Conservation (phyloP, 1,284 basidiomycete species). For the Irpex rosettiformis region DNA sequence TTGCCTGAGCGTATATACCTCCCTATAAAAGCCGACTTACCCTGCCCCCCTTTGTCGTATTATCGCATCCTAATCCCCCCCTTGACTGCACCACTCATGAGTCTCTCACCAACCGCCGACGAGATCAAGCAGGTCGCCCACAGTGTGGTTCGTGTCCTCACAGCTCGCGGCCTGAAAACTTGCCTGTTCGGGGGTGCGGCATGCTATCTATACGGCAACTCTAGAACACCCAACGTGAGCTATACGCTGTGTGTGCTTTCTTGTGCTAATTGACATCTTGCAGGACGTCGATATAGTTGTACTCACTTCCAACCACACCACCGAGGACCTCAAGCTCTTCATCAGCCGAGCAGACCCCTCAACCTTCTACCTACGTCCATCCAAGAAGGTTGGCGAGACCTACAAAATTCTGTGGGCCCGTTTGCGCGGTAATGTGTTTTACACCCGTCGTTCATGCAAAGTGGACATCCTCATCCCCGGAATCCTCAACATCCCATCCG, state of each 20-base stretch:
- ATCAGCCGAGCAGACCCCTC: slow-evolving; percentile 15
- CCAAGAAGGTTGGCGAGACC: slow-evolving; percentile 20
- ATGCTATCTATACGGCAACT: slow-evolving; percentile 35
- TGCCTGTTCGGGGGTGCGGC: slow-evolving; percentile 38
- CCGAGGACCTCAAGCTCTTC: slow-evolving; percentile 25
- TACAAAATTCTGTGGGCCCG: slow-evolving; percentile 30
- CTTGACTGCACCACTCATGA: not conserved
- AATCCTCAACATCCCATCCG: slow-evolving; percentile 27
- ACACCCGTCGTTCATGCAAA: slow-evolving; percentile 22
- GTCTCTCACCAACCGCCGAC: not conserved
- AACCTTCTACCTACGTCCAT: slow-evolving; percentile 25
- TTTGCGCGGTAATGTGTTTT: slow-evolving; percentile 7
- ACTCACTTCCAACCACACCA: slow-evolving; percentile 14
- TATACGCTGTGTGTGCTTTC: not conserved
- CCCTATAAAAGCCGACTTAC: not conserved
- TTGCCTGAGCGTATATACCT: not conserved
- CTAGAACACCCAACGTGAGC: slow-evolving; percentile 36
- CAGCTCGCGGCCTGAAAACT: slow-evolving; percentile 21
- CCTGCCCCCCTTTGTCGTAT: not conserved
- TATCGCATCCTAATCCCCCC: too few species aligned
- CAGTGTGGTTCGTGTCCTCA: slow-evolving; percentile 9
- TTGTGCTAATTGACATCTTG: not conserved
- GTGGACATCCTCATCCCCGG: slow-evolving; percentile 35
- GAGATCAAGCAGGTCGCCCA: slow-evolving; percentile 12
- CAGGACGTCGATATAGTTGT: slow-evolving; percentile 33